Evolutionary conservation across 169 alveolate genomes (phyloP), one percentile per base, ranked within the genome.

Genomic region (Plasmodium vivax): DNA sequence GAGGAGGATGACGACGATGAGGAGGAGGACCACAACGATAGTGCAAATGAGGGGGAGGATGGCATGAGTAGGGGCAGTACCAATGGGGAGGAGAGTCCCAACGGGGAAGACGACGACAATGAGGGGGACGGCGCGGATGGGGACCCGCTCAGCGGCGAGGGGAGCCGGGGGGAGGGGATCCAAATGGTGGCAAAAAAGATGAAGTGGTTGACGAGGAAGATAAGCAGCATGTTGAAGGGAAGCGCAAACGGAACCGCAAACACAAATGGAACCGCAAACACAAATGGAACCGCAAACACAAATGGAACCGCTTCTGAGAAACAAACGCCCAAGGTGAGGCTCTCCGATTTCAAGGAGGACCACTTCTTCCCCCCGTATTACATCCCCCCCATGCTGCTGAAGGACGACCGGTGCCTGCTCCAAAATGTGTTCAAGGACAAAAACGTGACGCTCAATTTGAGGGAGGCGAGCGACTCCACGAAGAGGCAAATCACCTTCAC

Each of bases 371-470:
- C 94, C 2, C 79, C 84, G 4, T 68, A 80, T 79, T 88, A 88
- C 62, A 74, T 88, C n/a, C 94, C 94, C 3, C 94, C 94, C 1
- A 58, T 88, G 47, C 9, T 88, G 34, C 14, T 45, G 5, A 88
- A 77, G 62, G 9, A 14, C 1, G 94, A 88, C 43, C 3, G 94
- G 32, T 88, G 94, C 62, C 47, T 38, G 8, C 73, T 88, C n/a
- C 82, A 88, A 38, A 88, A 88, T 80, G 94, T 80, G 3, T 88
- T 88, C 14, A 41, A n/a, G 36, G 68, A 88, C 1, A 88, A 58
- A 79, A 79, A 80, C 1, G 2, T 79, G 8, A 81, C 79, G 19
- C 2, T 88, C 14, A 71, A 88, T 58, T 41, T 88, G 36, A 79
- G 94, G 58, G 90, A 79, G 1, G 81, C 91, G 7, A 77, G 91